Conservation (phyloP, 805 yeast genomes). For the Kuraishia cidri region DNA sequence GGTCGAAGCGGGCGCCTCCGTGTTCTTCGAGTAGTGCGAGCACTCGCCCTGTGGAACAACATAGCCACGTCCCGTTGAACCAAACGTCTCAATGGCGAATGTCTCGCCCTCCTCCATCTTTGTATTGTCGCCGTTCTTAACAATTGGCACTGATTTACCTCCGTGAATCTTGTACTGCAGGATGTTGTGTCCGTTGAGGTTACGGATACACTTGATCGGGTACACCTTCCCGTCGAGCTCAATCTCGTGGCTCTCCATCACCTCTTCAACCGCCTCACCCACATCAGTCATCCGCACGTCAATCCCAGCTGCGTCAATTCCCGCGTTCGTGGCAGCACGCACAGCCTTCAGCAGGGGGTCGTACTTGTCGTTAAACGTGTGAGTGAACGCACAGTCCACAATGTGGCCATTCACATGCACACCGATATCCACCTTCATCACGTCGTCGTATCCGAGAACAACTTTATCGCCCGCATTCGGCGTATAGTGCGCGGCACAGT, state of each 20-base stretch:
- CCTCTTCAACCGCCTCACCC: constrained; percentile 94
- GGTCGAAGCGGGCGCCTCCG: constrained; percentile 36
- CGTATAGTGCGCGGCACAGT: constrained; percentile 96
- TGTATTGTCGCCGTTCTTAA: constrained; percentile 85
- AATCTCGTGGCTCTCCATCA: constrained; percentile 93
- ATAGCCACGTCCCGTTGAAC: constrained; percentile 91
- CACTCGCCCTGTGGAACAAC: constrained; percentile 85
- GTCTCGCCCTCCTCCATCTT: constrained; percentile 99
- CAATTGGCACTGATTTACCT: constrained; percentile 95
- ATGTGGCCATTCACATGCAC: constrained; percentile 94
- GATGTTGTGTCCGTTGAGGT: constrained; percentile 92
- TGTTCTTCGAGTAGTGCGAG: constrained; percentile 78
- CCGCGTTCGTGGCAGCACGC: constrained; percentile 88
- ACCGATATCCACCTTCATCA: constrained; percentile 94
- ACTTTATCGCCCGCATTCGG: constrained; percentile 93
- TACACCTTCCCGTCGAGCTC: constrained; percentile 80
- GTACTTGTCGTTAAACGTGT: constrained; percentile 78
- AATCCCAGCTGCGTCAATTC: constrained; percentile 87
- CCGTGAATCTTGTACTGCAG: constrained; percentile 81
- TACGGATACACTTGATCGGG: constrained; percentile 84
- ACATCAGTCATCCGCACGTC: constrained; percentile 93
- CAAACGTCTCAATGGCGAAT: constrained; percentile 97
- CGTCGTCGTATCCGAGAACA: constrained; percentile 77
- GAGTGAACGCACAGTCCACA: constrained; percentile 91
- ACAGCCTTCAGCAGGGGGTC: constrained; percentile 80